A percentile compares a stretch with the other conserved stretches of the same genome.
phyloP scores from a whole-genome alignment of 2,329 filamentous ascomycete genomes.

The Pseudogymnoascus sp. region DNA sequence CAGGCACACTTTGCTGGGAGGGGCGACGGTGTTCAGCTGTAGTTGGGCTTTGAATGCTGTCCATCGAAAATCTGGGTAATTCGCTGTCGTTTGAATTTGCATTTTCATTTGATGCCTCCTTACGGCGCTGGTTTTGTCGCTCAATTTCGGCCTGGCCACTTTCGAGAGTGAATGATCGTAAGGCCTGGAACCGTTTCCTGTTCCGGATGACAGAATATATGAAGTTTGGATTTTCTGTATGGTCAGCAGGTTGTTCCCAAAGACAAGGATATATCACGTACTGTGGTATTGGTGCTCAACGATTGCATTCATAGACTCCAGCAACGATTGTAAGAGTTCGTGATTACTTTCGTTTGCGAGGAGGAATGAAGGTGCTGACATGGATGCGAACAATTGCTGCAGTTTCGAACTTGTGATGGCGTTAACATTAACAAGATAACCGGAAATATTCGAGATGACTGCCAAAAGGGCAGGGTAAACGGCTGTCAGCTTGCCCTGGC shows the following conservation, averaged over 20 bases:
- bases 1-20: conserved; percentile 58
- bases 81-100: conserved; percentile 33
- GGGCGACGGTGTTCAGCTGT: conserved; percentile 44
- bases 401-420: conserved; percentile 69
- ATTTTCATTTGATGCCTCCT: conserved; percentile 45
- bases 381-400: conserved; percentile 79
- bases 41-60: conserved; percentile 59
- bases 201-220: conserved; percentile 73
- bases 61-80: conserved; percentile 50
- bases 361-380: conserved; percentile 89
- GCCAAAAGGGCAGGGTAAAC: conserved; percentile 88
- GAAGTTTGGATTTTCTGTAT: conserved; percentile 67
- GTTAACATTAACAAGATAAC: conserved; percentile 72
- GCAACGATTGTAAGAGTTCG: conserved; percentile 64
- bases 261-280: conserved; percentile 35
- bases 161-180: conserved; percentile 83
- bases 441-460: conserved; percentile 86
- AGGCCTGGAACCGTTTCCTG: conserved; percentile 72
- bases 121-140: conserved; percentile 60
- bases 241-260: conserved; percentile 4
- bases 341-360: conserved; percentile 91
- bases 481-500: conserved; percentile 80
- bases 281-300: conserved; percentile 79
- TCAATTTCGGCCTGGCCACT: conserved; percentile 89
- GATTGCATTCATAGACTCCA: conserved; percentile 84